Base-by-base conservation (phyloP, 1,284 basidiomycete species). In the Apiotrichum akiyoshidainum region DNA sequence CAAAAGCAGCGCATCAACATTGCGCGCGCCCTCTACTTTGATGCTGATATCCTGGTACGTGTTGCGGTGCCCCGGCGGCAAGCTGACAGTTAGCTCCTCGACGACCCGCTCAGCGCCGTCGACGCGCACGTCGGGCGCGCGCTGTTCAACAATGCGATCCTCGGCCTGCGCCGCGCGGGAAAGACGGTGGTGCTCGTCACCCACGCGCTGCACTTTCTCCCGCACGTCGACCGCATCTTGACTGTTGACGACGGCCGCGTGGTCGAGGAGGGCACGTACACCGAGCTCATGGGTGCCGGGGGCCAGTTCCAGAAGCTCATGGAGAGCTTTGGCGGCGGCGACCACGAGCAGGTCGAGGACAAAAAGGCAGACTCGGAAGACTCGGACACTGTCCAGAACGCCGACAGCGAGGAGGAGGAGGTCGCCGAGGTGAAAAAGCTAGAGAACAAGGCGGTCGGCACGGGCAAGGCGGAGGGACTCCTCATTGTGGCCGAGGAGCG, bases 91-190 rank as follows among this genome's bases (percentile, higher is more conserved):
- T 21, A 46, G 44, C 87, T 93, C 34, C 86, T 92, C 59, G 90
- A 92, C 67, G 90, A 92, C 67, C 88, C 89, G 8, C 80, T 88
- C 16, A 87, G 84, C 8, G 87, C 88, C 34, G 81, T 91, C 35
- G 90, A 90, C 71, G 90, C 91, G 5, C 90, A 92, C 67, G 91
- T 95, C 45, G 91, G 90, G 42, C 89, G 88, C 71, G 82, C 85
- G 5, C 45, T 95, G 17, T 92, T 95, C 80, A 84, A 88, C 67
- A 86, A 92, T 61, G 89, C 92, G 22, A 82, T 94, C 59, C 81
- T 86, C 59, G 83, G 85, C 61, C 82, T 80, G 13, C 72, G 82
- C 2, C 64, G 69, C 2, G 46, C 45, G 9, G 84, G 83, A 58
- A 90, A 90, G 74, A 93, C 92, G 11, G 84, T 90, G 33, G 80